Conservation (phyloP, 1,284 basidiomycete genomes). For the Malassezia yamatoensis region DNA sequence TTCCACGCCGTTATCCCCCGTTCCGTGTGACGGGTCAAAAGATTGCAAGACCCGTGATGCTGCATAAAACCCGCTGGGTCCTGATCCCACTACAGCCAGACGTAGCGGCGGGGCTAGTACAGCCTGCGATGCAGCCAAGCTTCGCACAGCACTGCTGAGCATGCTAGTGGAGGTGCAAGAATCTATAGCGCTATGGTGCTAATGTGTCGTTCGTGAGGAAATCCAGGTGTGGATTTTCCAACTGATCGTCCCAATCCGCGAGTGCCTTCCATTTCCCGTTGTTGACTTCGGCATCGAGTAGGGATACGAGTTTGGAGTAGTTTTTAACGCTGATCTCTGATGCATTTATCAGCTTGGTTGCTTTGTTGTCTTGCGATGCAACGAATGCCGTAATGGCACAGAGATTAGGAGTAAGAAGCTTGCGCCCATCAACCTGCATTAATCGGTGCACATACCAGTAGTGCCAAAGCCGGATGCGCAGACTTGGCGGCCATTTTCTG, state of each 20-base stretch:
- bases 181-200: neutral
- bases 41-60: constrained; percentile 51
- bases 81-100: constrained; percentile 74
- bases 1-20: constrained; percentile 11
- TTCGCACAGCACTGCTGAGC: neutral
- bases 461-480: neutral
- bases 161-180: constrained; percentile 1
- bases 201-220: constrained; percentile 10
- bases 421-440: constrained; percentile 5
- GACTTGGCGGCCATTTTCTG: constrained; percentile 2
- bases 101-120: constrained; percentile 13
- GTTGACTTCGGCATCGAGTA: constrained; percentile 1
- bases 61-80: constrained; percentile 90
- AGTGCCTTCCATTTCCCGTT: constrained; percentile 4
- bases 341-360: neutral
- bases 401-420: neutral
- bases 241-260: constrained; percentile 18
- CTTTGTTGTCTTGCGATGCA: neutral
- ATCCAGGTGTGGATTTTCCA: constrained; percentile 11
- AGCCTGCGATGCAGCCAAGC: constrained; percentile 4
- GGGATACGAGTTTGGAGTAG: neutral
- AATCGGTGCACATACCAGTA: constrained; percentile 6
- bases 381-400: neutral
- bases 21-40: constrained; percentile 17
- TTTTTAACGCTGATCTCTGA: neutral